Conservation (phyloP, 2,329 filamentous ascomycete species). For the Fusarium sp. region DNA sequence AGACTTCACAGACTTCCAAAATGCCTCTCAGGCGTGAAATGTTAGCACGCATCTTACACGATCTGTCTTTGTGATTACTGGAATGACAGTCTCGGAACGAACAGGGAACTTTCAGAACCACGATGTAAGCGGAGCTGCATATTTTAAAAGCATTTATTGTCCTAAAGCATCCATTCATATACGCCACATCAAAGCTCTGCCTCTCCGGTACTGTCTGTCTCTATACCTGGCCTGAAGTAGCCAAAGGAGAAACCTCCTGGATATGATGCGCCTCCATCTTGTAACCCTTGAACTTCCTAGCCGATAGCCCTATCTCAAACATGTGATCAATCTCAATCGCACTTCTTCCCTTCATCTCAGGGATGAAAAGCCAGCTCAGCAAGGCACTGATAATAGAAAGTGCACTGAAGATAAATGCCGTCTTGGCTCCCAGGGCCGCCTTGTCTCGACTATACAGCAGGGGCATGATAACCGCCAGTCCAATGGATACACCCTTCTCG, state of each 20-base stretch:
- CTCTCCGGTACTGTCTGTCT: accelerated
- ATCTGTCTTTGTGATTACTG: too few species aligned
- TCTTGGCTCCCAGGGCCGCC: conserved; percentile 57
- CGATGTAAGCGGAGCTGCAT: too few species aligned
- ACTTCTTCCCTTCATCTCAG: conserved; percentile 45
- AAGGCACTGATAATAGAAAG: conserved; percentile 38
- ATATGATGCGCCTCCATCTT: conserved; percentile 16
- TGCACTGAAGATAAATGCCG: conserved; percentile 57
- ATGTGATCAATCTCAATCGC: conserved; percentile 44
- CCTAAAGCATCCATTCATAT: neutral
- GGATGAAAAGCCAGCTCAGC: conserved; percentile 45
- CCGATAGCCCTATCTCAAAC: conserved; percentile 32
- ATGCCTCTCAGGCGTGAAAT: too few species aligned
- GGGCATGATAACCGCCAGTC: conserved; percentile 44
- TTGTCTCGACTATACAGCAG: conserved; percentile 51
- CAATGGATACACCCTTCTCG: conserved; percentile 54
- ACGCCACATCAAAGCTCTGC: neutral
- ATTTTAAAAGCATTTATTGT: too few species aligned
- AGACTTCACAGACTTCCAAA: too few species aligned
- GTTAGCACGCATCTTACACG: too few species aligned
- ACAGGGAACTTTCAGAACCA: too few species aligned
- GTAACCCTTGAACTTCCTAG: conserved; percentile 33
- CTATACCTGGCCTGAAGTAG: neutral
- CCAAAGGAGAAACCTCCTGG: conserved; percentile 26
- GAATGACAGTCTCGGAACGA: too few species aligned